Conservation (phyloP, 2,329 filamentous ascomycete species). For the Bipolaris bicolor region DNA sequence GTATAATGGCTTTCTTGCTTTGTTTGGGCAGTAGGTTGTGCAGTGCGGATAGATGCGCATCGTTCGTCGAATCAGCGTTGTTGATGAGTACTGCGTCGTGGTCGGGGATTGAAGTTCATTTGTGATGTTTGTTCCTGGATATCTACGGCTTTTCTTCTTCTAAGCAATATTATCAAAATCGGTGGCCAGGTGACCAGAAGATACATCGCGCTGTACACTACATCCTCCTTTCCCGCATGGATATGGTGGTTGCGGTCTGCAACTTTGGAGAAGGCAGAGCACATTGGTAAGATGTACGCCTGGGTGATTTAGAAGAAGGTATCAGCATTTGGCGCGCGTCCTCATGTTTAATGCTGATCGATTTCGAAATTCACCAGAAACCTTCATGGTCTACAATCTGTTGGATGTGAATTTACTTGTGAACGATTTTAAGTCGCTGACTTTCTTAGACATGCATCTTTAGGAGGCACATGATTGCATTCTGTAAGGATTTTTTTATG, state of each 20-base stretch:
- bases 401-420: background rate
- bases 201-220: background rate
- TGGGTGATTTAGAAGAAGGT: background rate
- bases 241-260: background rate
- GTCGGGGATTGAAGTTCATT: too few relatives aligned
- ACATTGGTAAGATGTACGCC: background rate
- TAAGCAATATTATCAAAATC: background rate
- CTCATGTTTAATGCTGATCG: background rate
- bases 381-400: too few relatives aligned
- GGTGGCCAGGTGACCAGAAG: background rate
- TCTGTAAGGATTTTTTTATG: background rate
- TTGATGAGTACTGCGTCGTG: background rate
- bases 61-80: background rate
- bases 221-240: background rate
- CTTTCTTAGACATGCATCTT: background rate
- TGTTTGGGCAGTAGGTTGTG: slow-evolving; percentile 46
- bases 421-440: background rate
- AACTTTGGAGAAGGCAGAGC: background rate
- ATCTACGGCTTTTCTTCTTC: too few relatives aligned
- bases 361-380: background rate
- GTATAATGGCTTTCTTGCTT: slow-evolving; percentile 63
- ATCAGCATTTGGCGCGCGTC: background rate
- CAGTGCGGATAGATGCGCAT: background rate
- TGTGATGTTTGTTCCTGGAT: too few relatives aligned
- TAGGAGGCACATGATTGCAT: background rate